These are phyloP conservation scores for Fusarium hainanense DNA, from an alignment of 2,329 filamentous ascomycete species.

Conservation along the genomic window DNA sequence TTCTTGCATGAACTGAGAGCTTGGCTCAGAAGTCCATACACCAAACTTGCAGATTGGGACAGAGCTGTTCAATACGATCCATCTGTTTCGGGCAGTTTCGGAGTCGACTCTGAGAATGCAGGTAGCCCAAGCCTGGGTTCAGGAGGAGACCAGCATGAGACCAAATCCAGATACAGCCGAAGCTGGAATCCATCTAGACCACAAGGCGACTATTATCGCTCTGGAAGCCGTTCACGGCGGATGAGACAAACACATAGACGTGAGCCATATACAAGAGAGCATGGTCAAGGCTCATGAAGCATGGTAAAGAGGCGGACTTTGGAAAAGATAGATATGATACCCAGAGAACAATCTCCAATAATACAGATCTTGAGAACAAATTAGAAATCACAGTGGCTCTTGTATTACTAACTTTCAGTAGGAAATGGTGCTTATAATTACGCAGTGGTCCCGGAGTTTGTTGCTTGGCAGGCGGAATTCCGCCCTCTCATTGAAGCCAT, in stretches of 20 bases:
- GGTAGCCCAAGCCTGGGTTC: background rate
- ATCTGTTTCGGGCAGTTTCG: background rate
- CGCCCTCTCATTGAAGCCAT: slow-evolving; percentile 27
- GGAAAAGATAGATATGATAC: slow-evolving; percentile 40
- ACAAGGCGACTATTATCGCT: slow-evolving; percentile 47
- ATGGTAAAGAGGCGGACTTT: slow-evolving; percentile 2
- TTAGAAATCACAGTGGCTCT: background rate
- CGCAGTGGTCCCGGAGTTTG: background rate
- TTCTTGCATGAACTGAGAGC: slow-evolving; percentile 87
- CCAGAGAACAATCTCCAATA: slow-evolving; percentile 33
- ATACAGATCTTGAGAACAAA: background rate
- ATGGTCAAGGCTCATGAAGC: background rate
- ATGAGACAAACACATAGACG: slow-evolving; percentile 17
- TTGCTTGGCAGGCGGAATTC: slow-evolving; percentile 39
- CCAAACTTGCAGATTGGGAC: slow-evolving; percentile 81
- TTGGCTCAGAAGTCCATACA: slow-evolving; percentile 85
- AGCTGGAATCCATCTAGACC: background rate
- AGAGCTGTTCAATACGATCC: slow-evolving; percentile 75
- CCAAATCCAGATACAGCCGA: background rate
- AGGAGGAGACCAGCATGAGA: background rate
- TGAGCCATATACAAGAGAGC: slow-evolving; percentile 30
- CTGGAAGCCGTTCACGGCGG: slow-evolving; percentile 17
- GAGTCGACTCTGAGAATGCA: background rate
- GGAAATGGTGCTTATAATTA: background rate
- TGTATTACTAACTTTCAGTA: background rate